phyloP scores from a whole-genome alignment of 2,329 filamentous ascomycete genomes.

The Colletotrichum salicis region DNA sequence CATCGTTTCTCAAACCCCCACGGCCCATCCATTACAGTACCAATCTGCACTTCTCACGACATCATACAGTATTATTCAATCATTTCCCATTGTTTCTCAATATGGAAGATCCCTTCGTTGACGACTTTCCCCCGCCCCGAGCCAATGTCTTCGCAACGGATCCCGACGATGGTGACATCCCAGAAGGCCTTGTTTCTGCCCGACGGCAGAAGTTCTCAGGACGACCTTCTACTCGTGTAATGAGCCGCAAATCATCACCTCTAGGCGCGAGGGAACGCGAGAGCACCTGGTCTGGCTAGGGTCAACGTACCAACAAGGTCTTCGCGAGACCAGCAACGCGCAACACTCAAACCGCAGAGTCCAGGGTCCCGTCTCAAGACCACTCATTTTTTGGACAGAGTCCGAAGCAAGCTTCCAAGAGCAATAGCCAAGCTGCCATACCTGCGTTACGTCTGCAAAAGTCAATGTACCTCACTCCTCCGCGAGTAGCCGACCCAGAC shows the following conservation, averaged over 20 bases:
- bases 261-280: constrained; percentile 39
- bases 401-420: not conserved
- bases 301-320: constrained; percentile 27
- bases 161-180: constrained; percentile 40
- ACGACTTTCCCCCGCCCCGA: constrained; percentile 27
- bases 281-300: constrained; percentile 38
- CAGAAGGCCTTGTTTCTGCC: constrained; percentile 46
- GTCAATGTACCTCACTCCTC: constrained; percentile 1
- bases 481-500: not conserved
- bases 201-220: constrained; percentile 44
- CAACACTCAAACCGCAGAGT: constrained; percentile 28
- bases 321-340: constrained; percentile 37
- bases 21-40: constrained; percentile 16
- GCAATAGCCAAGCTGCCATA: not conserved
- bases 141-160: constrained; percentile 14
- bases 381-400: constrained; percentile 31
- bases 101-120: constrained; percentile 39
- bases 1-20: constrained; percentile 15
- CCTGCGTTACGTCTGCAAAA: constrained; percentile 4
- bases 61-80: constrained; percentile 17
- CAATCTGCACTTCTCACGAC: constrained; percentile 16
- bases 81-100: constrained; percentile 21
- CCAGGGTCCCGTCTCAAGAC: constrained; percentile 15
- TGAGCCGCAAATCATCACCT: not conserved
- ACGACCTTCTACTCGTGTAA: not conserved